Percentiles rank a stretch among this genome's conserved stretches.
Evolutionary conservation across 176 grass and related monocot species (phyloP).

Genomic region (Carex cristatella): DNA sequence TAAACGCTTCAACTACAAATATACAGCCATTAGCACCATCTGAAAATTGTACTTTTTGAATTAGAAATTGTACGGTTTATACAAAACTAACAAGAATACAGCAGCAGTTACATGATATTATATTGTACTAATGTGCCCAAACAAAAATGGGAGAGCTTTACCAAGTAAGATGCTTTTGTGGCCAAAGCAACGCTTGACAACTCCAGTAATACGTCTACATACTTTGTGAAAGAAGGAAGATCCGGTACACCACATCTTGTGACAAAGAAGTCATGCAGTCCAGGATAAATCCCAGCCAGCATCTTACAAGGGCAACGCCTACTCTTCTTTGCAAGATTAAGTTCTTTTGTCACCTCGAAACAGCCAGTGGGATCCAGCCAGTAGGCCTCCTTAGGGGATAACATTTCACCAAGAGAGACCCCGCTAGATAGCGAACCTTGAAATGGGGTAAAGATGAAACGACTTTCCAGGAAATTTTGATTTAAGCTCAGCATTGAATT

Average conservation of each 20-base stretch:
- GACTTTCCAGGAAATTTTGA: conserved; percentile 47
- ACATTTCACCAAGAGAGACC: conserved; percentile 45
- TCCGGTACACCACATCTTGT: conserved; percentile 55
- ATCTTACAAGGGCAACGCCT: conserved; percentile 43
- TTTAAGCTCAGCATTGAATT: conserved; percentile 59
- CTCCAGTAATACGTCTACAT: conserved; percentile 60
- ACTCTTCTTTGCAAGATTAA: conserved; percentile 27
- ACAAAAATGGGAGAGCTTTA: conserved; percentile 34
- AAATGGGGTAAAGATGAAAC: conserved; percentile 72
- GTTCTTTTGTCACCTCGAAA: conserved; percentile 52
- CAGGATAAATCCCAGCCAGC: conserved; percentile 59
- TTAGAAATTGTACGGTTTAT: neutral
- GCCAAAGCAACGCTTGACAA: conserved; percentile 60
- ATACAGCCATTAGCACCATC: neutral
- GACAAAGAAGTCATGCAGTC: conserved; percentile 77
- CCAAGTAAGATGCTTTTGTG: conserved; percentile 58
- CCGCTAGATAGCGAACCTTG: conserved; percentile 28
- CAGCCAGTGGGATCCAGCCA: conserved; percentile 90
- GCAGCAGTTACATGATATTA: neutral
- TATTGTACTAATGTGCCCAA: neutral
- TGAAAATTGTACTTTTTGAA: neutral
- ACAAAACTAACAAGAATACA: neutral
- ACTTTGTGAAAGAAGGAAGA: conserved; percentile 44
- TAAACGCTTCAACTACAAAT: neutral
- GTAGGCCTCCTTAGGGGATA: conserved; percentile 57